Evolutionary conservation across 2,329 filamentous ascomycete genomes (phyloP), one percentile per base, ranked within the genome.

Genomic region (Ophiocordyceps australis): DNA sequence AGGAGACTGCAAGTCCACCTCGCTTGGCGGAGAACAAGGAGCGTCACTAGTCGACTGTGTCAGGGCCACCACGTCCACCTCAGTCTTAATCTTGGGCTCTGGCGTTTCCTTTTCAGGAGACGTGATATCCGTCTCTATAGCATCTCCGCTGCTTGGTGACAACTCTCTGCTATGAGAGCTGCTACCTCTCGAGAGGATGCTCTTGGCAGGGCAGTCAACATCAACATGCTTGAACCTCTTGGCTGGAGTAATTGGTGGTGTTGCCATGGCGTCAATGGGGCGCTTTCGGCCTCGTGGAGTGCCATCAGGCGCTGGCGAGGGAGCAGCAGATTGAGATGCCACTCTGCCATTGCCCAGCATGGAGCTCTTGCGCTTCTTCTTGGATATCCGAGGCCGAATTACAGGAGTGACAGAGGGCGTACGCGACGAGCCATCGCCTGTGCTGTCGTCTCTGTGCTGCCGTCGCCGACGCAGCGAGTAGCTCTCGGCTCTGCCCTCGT

Each of bases 381-480:
- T 65, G 15, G 45, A 45, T 14, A 70, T 45, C 10, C 57, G 56
- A 2, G 62, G 63, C 9, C 65, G 55, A 17, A 68, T 57, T 16
- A 64, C 59, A 2, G 66, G 66, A 0, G 59, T 64, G 15, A 63
- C 56, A 0, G 68, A 73, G 3, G 66, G 57, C 5, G 64, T 66
- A 31, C 68, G 53, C 12, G 68, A 74, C 5, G 54, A 54, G 22
- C 17, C 18, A 9, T 52, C 48, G 20, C 49, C 52, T 26, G 57
- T 46, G 33, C 59, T 61, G 20, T 62, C 60, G 16, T 62, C 63
- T 30, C 65, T 49, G n/a, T n/a, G n/a, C n/a, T n/a, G n/a, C 35
- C 60, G 47, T 32, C 65, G 52, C 15, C 58, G 52, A 5, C 69
- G 60, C n/a, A 74, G 45, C 4, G 61, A 63, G 35, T 74, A 74